Conservation (phyloP, 192 early-diverging fungal genomes). For the Thoreauomyces humboldtii region DNA sequence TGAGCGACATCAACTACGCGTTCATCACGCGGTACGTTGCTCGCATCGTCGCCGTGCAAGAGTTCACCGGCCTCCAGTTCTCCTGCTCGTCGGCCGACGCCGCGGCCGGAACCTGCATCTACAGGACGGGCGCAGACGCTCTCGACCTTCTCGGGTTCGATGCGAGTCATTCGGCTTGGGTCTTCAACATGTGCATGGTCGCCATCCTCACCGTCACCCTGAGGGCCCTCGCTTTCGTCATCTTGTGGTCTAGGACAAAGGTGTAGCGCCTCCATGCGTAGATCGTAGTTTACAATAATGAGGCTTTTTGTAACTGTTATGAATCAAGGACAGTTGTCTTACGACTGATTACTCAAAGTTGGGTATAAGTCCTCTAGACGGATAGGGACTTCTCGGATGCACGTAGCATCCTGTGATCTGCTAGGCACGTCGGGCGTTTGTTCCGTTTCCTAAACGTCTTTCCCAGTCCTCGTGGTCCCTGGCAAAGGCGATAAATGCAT, state of each 20-base stretch:
- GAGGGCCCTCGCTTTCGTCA: constrained; percentile 16
- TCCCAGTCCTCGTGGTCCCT: too few relatives aligned
- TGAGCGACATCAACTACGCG: constrained; percentile 38
- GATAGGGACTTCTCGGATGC: too few relatives aligned
- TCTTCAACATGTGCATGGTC: constrained; percentile 25
- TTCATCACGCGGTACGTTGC: constrained; percentile 37
- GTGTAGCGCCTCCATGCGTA: too few relatives aligned
- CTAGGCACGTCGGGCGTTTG: too few relatives aligned
- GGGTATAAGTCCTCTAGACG: too few relatives aligned
- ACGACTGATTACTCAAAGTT: too few relatives aligned
- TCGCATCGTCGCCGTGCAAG: constrained; percentile 27
- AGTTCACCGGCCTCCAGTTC: constrained; percentile 17
- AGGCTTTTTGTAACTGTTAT: too few relatives aligned
- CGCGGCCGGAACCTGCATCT: constrained; percentile 22
- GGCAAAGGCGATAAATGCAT: too few relatives aligned
- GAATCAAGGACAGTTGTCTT: too few relatives aligned
- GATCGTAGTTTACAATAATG: too few relatives aligned
- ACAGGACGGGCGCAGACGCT: constrained; percentile 34
- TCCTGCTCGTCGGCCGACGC: constrained; percentile 23
- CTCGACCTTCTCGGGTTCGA: constrained; percentile 33
- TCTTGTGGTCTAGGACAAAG: constrained; percentile 17
- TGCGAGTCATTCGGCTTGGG: neutral
- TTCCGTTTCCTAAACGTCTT: too few relatives aligned
- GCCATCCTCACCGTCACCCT: constrained; percentile 24
- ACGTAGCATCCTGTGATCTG: too few relatives aligned